Conservation (phyloP, 768 basidiomycete genomes). For the Tricholoma matsutake region DNA sequence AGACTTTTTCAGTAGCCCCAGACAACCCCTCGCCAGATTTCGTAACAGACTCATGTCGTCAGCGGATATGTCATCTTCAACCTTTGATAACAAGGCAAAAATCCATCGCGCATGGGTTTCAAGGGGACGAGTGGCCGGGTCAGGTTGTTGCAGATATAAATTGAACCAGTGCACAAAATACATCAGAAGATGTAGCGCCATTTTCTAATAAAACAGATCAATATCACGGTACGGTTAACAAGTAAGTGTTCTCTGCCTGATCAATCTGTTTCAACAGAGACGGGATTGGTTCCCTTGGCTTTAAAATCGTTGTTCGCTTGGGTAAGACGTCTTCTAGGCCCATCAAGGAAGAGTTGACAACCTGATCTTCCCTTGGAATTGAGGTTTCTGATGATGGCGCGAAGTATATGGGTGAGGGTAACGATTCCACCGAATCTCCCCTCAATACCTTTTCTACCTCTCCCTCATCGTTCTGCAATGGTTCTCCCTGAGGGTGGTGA, state of each 20-base stretch:
- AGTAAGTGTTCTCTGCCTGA: conserved; percentile 46
- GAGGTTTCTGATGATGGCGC: conserved; percentile 28
- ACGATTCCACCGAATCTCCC: conserved; percentile 32
- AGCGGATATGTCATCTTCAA: conserved; percentile 67
- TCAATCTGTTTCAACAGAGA: conserved; percentile 56
- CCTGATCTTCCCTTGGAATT: background rate
- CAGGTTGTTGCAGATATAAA: conserved; percentile 46
- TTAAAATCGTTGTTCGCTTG: conserved; percentile 13
- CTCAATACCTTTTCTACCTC: conserved; percentile 37
- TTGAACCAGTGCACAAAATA: conserved; percentile 84
- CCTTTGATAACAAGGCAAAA: conserved; percentile 64
- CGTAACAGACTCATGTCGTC: conserved; percentile 80
- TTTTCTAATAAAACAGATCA: conserved; percentile 42
- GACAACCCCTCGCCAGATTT: conserved; percentile 68
- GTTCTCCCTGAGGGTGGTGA: conserved; percentile 20
- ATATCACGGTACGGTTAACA: conserved; percentile 6
- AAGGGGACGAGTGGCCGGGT: conserved; percentile 38
- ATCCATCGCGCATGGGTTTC: conserved; percentile 74
- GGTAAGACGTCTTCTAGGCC: background rate
- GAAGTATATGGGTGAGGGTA: conserved; percentile 41
- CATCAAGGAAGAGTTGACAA: conserved; percentile 2
- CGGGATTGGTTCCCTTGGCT: conserved; percentile 58
- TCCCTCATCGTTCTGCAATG: conserved; percentile 39
- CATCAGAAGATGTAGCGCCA: conserved; percentile 74
- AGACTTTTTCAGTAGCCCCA: conserved; percentile 45